These are phyloP conservation scores for Phragmites australis DNA, from an alignment of 176 grass and related monocot species.

Conservation along the genomic window DNA sequence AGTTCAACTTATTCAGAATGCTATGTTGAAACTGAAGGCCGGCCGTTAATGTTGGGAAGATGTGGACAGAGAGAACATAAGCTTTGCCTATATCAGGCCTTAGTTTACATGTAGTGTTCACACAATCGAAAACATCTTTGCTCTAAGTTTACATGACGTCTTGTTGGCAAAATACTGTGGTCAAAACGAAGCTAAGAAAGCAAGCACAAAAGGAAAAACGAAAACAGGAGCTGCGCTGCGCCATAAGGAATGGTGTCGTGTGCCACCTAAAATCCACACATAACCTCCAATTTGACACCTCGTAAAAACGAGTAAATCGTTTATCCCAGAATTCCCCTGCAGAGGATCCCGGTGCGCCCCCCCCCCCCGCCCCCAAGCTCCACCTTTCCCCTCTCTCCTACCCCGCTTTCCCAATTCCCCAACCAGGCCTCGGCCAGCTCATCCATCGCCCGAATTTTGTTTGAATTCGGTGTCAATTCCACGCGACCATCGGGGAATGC, in stretches of 20 bases:
- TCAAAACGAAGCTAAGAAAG: background rate
- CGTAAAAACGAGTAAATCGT: slow-evolving; percentile 7
- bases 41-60: no score
- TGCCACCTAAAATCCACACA: slow-evolving; percentile 18
- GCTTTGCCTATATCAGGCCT: no score
- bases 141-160: no score
- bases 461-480: slow-evolving; percentile 6
- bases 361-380: slow-evolving; percentile 19
- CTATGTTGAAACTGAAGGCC: no score
- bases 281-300: slow-evolving; percentile 4
- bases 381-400: slow-evolving; percentile 32
- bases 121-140: no score
- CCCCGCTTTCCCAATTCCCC: slow-evolving; percentile 30
- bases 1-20: no score
- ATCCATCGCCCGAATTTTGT: slow-evolving; percentile 29
- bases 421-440: slow-evolving; percentile 9
- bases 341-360: background rate
- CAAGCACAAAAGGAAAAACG: background rate
- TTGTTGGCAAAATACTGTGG: background rate
- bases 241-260: slow-evolving; percentile 3
- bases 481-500: slow-evolving; percentile 10
- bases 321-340: background rate
- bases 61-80: no score
- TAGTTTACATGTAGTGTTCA: no score
- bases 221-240: background rate